Evolutionary conservation across 352 stramenopile genomes (phyloP).

Genomic region (Aphanomyces invadans): DNA sequence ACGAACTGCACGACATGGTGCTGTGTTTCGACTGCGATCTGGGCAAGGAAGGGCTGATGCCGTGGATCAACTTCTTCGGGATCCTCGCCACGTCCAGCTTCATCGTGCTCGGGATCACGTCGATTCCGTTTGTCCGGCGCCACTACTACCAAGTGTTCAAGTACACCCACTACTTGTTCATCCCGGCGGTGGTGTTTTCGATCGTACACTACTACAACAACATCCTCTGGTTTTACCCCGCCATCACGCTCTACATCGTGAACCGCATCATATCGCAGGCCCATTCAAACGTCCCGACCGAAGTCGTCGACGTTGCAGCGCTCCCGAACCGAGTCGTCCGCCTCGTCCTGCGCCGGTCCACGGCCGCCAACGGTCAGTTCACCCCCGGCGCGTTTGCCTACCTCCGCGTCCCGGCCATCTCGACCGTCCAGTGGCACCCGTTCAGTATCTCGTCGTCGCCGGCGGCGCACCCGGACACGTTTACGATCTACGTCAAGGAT

Average conservation of each 20-base stretch:
- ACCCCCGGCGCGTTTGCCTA: slow-evolving; percentile 42
- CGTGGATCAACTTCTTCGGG: slow-evolving; percentile 67
- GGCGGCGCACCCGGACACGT: slow-evolving; percentile 12
- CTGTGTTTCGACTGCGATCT: slow-evolving; percentile 68
- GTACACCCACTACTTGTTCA: slow-evolving; percentile 82
- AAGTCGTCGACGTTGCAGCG: not conserved
- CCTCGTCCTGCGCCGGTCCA: slow-evolving; percentile 28
- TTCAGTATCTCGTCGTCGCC: slow-evolving; percentile 32
- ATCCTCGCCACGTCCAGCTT: slow-evolving; percentile 61
- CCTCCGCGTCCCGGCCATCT: slow-evolving; percentile 37
- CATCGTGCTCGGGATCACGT: slow-evolving; percentile 68
- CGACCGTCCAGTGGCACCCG: slow-evolving; percentile 44
- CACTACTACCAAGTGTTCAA: slow-evolving; percentile 82
- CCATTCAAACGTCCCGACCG: not conserved
- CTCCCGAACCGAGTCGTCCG: slow-evolving; percentile 30
- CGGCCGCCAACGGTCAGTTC: too few relatives aligned
- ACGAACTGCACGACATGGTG: slow-evolving; percentile 18
- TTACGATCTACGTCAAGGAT: slow-evolving; percentile 31
- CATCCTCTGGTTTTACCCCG: slow-evolving; percentile 79
- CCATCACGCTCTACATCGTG: slow-evolving; percentile 71
- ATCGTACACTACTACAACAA: slow-evolving; percentile 71
- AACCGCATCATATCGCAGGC: slow-evolving; percentile 32
- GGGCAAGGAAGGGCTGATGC: slow-evolving; percentile 44
- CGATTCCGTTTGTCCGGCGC: slow-evolving; percentile 60
- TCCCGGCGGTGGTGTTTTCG: slow-evolving; percentile 61